Percentiles rank a stretch among this genome's conserved stretches.
Evolutionary conservation across 441 rosid genomes (phyloP).

Genomic region (Breynia disticha): DNA sequence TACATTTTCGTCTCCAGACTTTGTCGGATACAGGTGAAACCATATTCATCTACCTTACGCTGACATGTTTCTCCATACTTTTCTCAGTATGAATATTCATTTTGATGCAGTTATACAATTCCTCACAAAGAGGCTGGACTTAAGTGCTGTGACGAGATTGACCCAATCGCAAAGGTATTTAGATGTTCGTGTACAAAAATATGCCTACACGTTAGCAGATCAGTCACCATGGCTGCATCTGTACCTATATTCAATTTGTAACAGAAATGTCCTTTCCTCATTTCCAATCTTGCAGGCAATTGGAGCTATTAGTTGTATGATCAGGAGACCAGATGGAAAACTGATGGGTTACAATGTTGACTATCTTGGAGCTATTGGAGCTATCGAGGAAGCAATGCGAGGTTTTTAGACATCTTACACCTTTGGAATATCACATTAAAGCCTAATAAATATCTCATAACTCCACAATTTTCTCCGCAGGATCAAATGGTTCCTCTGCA

Average conservation of each 20-base stretch:
- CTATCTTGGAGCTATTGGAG: conserved; percentile 44
- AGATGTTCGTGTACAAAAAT: neutral
- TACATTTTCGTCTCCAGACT: conserved; percentile 40
- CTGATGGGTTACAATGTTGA: conserved; percentile 44
- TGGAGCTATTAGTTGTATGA: conserved; percentile 40
- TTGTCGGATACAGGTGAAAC: conserved; percentile 45
- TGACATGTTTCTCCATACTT: neutral
- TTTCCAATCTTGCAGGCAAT: conserved; percentile 22
- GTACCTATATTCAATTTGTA: neutral
- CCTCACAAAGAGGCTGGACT: conserved; percentile 63
- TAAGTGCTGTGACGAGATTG: conserved; percentile 49
- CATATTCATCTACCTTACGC: neutral
- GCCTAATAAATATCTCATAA: neutral
- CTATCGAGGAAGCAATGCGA: conserved; percentile 45
- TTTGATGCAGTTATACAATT: conserved; percentile 36
- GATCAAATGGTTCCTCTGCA: conserved; percentile 22
- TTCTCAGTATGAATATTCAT: neutral
- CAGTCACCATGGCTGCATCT: neutral
- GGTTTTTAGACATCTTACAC: conserved; percentile 17
- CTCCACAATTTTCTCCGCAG: conserved; percentile 9
- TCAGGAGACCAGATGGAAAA: conserved; percentile 37
- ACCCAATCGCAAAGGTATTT: conserved; percentile 50
- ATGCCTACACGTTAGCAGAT: neutral
- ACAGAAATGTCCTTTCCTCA: neutral
- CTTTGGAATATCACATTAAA: neutral